Evolutionary conservation across 2,329 filamentous ascomycete genomes (phyloP), one percentile per base, ranked within the genome.

Genomic region (Penicillium sp.): DNA sequence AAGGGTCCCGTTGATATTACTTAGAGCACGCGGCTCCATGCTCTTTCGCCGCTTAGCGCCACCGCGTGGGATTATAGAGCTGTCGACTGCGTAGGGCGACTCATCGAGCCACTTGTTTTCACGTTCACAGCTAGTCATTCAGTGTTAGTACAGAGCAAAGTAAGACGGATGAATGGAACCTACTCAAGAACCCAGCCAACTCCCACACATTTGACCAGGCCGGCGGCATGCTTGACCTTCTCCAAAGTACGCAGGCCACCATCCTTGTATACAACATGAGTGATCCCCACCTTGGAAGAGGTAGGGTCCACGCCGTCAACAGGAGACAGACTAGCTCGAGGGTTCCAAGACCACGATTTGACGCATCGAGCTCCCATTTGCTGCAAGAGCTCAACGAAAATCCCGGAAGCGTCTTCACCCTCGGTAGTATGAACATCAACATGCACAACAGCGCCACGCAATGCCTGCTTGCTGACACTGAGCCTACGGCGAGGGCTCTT

Each of bases 241-340:
- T 94, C 84, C 50, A 95, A 67, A 1, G 88, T 94, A 17, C 83
- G 76, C 57, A 84, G 83, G 28, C 82, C 82, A 31, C 89, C 89
- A 58, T 94, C 89, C 63, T 94, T 95, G 73, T 83, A 95, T 5
- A 95, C 80, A 6, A 95, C 86, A 58, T 95, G 89, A 0, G 88
- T 94, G 54, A 94, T 87, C 4, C 83, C 85, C 43, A 87, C 71
- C 60, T 81, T 84, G 33, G 57, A 55, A 10, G 66, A 59, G 33
- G 57, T 60, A 4, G 60, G 49, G 7, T 63, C 59, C n/a, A 48
- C 53, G 2, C 50, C 55, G 30, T 63, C 63, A 13, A 56, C 54
- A 5, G 62, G 64, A 4, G 60, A 64, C 14, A 67, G 35, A 47
- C 68, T 71, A 13, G 63, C 53, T n/a, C 63, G 57, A n/a, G 80